Evolutionary conservation across 257 asterid genomes (phyloP), one percentile per base, ranked within the genome.

Genomic region (Solanum piurae): DNA sequence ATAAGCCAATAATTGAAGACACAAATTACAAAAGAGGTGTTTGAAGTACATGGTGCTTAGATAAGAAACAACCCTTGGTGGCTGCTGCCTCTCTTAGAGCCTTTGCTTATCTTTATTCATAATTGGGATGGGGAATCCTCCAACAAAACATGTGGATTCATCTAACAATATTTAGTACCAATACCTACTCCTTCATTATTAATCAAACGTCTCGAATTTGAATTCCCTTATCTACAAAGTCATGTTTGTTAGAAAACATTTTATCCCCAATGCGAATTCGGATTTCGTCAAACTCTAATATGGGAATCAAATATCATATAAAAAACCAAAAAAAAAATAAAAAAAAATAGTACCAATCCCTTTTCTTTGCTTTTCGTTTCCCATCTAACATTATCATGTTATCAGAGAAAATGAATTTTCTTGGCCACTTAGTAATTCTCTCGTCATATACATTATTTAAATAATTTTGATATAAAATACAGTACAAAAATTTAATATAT

Each of bases 121-220:
- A 80, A 80, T 46, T 80, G 42, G 29, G 20, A 25, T 80, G 66
- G 40, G 27, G 85, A 83, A 49, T 74, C 75, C 58, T 66, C 75
- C 34, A 37, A 66, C 86, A 72, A 64, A 44, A 69, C 87, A 83
- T 83, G 89, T 83, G 89, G 74, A 49, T 31, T 33, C 44, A n/a
- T 46, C 87, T 69, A n/a, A 33, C 64, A 7, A 46, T 20, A 31
- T 29, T 55, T 8, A 34, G 13, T 36, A 10, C 33, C 27, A 25
- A 58, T 77, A 11, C 14, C 4, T 18, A 55, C 64, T 6, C 10
- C n/a, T 18, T 9, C 10, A 6, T 55, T 18, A 18, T 55, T 55
- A 55, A 55, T 55, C 4, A 55, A 5, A 55, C n/a, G 1, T 55
- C 64, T 55, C 4, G 2, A 55, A 0, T 55, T 55, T 55, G 4